Conservation (phyloP, 768 basidiomycete species). For the Roridomyces roridus region DNA sequence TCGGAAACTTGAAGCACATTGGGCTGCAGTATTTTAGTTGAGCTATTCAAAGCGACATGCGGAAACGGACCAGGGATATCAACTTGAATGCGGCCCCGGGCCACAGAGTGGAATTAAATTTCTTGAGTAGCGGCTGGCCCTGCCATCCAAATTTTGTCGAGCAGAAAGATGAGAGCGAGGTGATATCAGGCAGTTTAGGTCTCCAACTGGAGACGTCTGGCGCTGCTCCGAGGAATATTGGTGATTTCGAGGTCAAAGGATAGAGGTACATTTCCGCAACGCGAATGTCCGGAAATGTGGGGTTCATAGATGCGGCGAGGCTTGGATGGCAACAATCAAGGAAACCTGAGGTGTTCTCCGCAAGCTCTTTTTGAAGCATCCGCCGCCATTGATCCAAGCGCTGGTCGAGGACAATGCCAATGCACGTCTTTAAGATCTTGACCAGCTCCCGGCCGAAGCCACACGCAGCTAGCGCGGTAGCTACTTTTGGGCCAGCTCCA, state of each 20-base stretch:
- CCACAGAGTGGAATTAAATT: conserved; percentile 3
- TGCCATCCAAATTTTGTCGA: not conserved
- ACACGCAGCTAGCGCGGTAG: not conserved
- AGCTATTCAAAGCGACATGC: too few relatives aligned
- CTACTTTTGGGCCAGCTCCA: not conserved
- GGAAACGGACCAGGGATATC: not conserved
- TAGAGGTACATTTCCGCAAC: not conserved
- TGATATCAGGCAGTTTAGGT: not conserved
- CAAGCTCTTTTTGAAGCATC: not conserved
- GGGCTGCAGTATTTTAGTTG: too few relatives aligned
- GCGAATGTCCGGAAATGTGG: too few relatives aligned
- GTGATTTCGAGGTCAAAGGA: not conserved
- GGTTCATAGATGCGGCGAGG: too few relatives aligned
- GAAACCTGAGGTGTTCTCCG: too few relatives aligned
- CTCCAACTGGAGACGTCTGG: not conserved
- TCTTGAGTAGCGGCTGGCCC: not conserved
- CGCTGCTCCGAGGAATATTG: not conserved
- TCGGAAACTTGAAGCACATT: too few relatives aligned
- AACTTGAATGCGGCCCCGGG: not conserved
- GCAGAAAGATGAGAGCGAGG: not conserved
- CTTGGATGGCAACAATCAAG: too few relatives aligned
- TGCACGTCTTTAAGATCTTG: not conserved
- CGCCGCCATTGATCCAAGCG: not conserved
- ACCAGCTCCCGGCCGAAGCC: not conserved
- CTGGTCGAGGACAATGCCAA: not conserved